Evolutionary conservation across 148 eudicot genomes (phyloP), one percentile per base, ranked within the genome.

Genomic region (Talinum fruticosum): DNA sequence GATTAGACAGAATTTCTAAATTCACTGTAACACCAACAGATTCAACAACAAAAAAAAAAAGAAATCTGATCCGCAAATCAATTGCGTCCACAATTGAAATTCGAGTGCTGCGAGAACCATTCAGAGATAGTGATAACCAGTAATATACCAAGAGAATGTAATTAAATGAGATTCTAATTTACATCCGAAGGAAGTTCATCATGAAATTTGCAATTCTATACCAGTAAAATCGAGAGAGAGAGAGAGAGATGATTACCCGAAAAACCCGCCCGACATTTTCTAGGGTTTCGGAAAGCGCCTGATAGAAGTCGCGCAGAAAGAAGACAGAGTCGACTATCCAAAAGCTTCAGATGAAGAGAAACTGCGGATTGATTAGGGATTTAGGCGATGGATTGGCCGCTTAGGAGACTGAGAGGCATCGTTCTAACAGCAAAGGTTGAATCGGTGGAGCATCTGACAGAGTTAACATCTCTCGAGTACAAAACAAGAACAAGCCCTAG

Each of bases 211-310:
- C 36, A 69, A 54, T 10, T 18, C 36, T 24, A 65, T 24, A 10
- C 32, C 2, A 72, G 8, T 14, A 47, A 38, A 49, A 73, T 47
- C 5, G 15, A 71, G 26, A 34, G 34, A 62, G 1, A 49, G 23
- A 35, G 28, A 1, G 44, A 65, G 6, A 57, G 21, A 28, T 6
- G 12, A 66, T 83, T 88, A 93, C 99, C 89, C 99, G 89, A 84
- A 96, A 78, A 96, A 96, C 3, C 99, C 99, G 82, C 99, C 99
- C 51, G 99, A 96, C 99, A 96, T 95, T 78, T 89, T 85, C 89
- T 95, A 95, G 97, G 96, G 96, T 89, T 95, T 75, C 57, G 72
- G 61, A 49, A 61, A 65, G 45, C 8, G 47, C 14, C 73, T 4
- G 29, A 10, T 34, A 49, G 35, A 72, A 6, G 36, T 36, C 14